These are phyloP conservation scores for Vaccinium darrowii DNA, from an alignment of 148 eudicot genomes.

Conservation along the genomic window DNA sequence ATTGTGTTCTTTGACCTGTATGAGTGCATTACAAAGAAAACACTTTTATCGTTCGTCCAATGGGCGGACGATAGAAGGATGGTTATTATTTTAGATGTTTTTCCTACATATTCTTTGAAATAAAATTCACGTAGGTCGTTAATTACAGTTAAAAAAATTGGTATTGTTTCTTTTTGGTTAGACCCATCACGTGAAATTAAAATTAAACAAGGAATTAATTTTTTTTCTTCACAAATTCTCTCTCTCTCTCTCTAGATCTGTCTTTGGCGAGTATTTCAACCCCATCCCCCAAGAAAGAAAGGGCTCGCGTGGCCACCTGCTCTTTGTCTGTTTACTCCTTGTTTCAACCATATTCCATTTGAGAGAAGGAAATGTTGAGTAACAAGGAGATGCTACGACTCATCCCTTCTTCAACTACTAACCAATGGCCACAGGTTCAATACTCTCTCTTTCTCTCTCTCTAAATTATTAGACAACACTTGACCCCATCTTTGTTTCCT, in stretches of 20 bases:
- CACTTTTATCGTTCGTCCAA: too few relatives aligned
- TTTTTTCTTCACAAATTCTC: not conserved
- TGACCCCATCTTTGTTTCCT: constrained; percentile 44
- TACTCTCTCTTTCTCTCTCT: not conserved
- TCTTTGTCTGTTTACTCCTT: constrained; percentile 33
- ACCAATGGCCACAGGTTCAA: constrained; percentile 28
- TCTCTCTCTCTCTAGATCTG: not conserved
- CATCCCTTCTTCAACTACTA: constrained; percentile 21
- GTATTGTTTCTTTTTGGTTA: not conserved
- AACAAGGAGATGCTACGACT: constrained; percentile 7
- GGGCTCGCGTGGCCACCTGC: constrained; percentile 33
- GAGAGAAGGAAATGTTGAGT: constrained; percentile 21
- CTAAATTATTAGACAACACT: constrained; percentile 22
- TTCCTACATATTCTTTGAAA: not conserved
- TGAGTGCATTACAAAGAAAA: too few relatives aligned
- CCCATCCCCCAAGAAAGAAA: constrained; percentile 2
- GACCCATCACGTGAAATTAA: constrained; percentile 26
- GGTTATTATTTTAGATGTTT: too few relatives aligned
- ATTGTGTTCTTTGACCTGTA: too few relatives aligned
- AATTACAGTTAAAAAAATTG: not conserved
- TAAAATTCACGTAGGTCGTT: too few relatives aligned
- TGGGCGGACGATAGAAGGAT: too few relatives aligned
- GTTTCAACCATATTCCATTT: constrained; percentile 25
- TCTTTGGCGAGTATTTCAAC: constrained; percentile 9
- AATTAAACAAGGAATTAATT: not conserved